These are phyloP conservation scores for Strobilomyces confusus DNA, from an alignment of 768 basidiomycete genomes.

Conservation along the genomic window DNA sequence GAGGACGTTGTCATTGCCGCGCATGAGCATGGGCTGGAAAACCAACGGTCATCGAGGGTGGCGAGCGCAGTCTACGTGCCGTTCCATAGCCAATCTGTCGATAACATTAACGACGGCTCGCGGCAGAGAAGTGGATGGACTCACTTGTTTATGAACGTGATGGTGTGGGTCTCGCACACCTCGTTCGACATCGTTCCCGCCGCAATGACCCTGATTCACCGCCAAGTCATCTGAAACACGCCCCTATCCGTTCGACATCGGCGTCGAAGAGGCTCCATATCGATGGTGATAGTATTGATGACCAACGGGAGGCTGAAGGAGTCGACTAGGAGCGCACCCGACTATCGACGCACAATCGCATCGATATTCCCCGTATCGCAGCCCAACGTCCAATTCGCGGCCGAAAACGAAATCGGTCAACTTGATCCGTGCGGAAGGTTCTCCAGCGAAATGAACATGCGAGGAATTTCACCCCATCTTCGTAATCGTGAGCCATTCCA, in stretches of 20 bases:
- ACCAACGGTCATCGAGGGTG: neutral
- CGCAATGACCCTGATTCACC: neutral
- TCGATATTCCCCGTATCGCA: too few relatives aligned
- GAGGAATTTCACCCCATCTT: too few relatives aligned
- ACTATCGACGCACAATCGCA: too few relatives aligned
- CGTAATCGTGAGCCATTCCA: too few relatives aligned
- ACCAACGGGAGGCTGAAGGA: too few relatives aligned
- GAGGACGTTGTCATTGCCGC: slow-evolving; percentile 37
- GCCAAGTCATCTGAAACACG: neutral
- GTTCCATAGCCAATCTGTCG: slow-evolving; percentile 37
- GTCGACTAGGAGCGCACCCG: too few relatives aligned
- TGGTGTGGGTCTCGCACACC: slow-evolving; percentile 38
- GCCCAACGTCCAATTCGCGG: too few relatives aligned
- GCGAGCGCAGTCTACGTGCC: slow-evolving; percentile 21
- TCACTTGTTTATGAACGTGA: slow-evolving; percentile 46
- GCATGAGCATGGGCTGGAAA: slow-evolving; percentile 37
- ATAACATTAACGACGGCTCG: neutral
- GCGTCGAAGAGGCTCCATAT: too few relatives aligned
- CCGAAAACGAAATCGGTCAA: too few relatives aligned
- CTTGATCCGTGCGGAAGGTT: too few relatives aligned
- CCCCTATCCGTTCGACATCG: neutral
- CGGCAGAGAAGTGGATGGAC: slow-evolving; percentile 8
- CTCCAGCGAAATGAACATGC: too few relatives aligned
- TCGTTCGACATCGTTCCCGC: neutral
- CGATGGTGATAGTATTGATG: neutral